Base-by-base conservation (phyloP, 106 monocot genomes). In the Dioscorea alata region DNA sequence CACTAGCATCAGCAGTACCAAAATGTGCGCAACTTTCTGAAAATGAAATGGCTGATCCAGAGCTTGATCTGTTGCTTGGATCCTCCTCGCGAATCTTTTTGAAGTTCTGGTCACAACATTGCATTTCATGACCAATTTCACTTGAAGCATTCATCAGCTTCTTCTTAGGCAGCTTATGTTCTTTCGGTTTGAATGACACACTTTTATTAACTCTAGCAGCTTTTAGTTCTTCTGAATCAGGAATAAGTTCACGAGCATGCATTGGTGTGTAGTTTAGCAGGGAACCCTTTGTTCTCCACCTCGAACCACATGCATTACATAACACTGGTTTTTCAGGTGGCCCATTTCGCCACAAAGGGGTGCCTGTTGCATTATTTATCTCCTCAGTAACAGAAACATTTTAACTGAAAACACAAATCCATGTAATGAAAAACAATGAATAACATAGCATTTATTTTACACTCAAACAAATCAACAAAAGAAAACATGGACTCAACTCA, bases 341-440 rank as follows among this genome's bases (percentile, higher is more conserved):
- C 32, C 99, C 99, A 83, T 99, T 99, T 62, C 99, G 71, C 99
- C 99, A 99, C 51, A 99, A 87, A 67, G 99, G 99, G 75, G 99
- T 99, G 81, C 83, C 99, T 99, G 93, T 80, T 74, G 23, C 35
- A 79, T 67, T 12, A 58, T 20, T 67, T 61, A 63, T 10, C 24
- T 58, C 28, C 71, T 56, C 20, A 52, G 42, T 65, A 12, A 25
- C 64, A 13, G 14, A 52, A 8, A 57, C 18, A 28, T 28, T 50
- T 49, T 35, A 48, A 5, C 18, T 33, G 33, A 67, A 49, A 28
- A 14, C 53, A 17, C 18, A 1, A 49, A 9, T 12, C 42, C 6
- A 6, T 42, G 9, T 42, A 6, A 42, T 42, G 42, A 42, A 42
- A 42, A 10, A 42, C 42, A 42, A 42, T 10, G 7, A 42, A 42